Conservation (phyloP, 2,329 filamentous ascomycete genomes). For the Neofusicoccum laricinum region DNA sequence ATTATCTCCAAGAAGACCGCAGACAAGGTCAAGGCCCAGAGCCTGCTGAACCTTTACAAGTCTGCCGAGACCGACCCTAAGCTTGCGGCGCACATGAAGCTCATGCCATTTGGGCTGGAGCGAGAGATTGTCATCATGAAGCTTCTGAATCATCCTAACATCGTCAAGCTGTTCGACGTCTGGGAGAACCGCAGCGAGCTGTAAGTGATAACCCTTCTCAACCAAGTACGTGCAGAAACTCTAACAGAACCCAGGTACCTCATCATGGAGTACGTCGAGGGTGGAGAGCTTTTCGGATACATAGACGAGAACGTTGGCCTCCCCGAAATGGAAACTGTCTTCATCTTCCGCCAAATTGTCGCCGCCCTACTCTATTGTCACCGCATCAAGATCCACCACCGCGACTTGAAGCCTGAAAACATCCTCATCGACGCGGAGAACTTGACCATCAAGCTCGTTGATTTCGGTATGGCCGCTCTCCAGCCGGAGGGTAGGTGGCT, state of each 20-base stretch:
- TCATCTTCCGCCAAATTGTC: conserved; percentile 89
- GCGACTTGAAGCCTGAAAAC: conserved; percentile 95
- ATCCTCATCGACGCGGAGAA: conserved; percentile 73
- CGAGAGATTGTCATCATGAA: conserved; percentile 97
- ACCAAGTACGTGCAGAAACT: background rate
- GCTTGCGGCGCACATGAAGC: conserved; percentile 56
- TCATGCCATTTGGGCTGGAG: conserved; percentile 85
- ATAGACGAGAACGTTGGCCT: conserved; percentile 73
- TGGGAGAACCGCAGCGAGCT: conserved; percentile 97
- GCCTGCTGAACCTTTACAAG: conserved; percentile 77
- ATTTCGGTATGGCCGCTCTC: conserved; percentile 96
- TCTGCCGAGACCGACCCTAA: conserved; percentile 61
- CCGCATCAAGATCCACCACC: conserved; percentile 90
- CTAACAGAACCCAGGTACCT: conserved; percentile 65
- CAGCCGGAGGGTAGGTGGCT: conserved; percentile 77
- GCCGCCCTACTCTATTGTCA: conserved; percentile 91
- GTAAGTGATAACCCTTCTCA: conserved; percentile 51
- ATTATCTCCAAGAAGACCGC: conserved; percentile 82
- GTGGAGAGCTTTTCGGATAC: conserved; percentile 81
- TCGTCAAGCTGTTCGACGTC: conserved; percentile 91
- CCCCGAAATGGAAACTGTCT: conserved; percentile 74
- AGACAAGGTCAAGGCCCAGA: conserved; percentile 78
- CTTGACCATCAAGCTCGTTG: conserved; percentile 84
- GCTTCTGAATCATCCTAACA: conserved; percentile 89
- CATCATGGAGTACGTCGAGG: conserved; percentile 87